These are phyloP conservation scores for Lactarius sanguifluus DNA, from an alignment of 768 basidiomycete genomes.

Conservation along the genomic window DNA sequence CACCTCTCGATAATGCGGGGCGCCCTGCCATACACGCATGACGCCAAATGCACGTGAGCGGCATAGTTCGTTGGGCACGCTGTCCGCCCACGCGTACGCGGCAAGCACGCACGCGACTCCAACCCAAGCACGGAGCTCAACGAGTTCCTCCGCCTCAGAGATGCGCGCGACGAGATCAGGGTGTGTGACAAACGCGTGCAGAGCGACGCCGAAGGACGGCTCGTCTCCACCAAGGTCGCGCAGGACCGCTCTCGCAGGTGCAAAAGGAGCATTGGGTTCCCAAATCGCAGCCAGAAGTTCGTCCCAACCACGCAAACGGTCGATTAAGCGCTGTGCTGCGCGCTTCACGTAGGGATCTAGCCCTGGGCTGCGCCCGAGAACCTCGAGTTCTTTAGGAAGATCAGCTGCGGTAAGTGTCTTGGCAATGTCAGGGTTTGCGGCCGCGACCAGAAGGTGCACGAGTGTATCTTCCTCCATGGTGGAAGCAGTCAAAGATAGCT, in stretches of 20 bases:
- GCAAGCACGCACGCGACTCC: slow-evolving; percentile 67
- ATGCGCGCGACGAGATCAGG: slow-evolving; percentile 47
- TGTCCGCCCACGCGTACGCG: slow-evolving; percentile 80
- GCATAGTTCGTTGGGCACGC: slow-evolving; percentile 61
- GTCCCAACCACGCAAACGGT: slow-evolving; percentile 58
- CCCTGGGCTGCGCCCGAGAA: slow-evolving; percentile 41
- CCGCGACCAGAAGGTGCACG: slow-evolving; percentile 59
- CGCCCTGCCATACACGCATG: slow-evolving; percentile 61
- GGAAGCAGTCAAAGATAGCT: slow-evolving; percentile 52
- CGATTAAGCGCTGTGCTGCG: slow-evolving; percentile 48
- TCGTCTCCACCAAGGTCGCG: slow-evolving; percentile 65
- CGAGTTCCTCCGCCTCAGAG: slow-evolving; percentile 39
- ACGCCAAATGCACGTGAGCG: slow-evolving; percentile 64
- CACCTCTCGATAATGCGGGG: slow-evolving; percentile 75
- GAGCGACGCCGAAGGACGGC: slow-evolving; percentile 68
- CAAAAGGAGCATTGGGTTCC: slow-evolving; percentile 53
- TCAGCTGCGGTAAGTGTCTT: slow-evolving; percentile 45
- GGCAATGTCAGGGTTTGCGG: slow-evolving; percentile 64
- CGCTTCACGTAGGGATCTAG: slow-evolving; percentile 43
- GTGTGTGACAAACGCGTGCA: slow-evolving; percentile 66
- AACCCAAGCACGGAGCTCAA: slow-evolving; percentile 65
- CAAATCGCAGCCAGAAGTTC: slow-evolving; percentile 60
- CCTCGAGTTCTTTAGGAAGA: slow-evolving; percentile 45
- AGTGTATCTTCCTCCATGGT: slow-evolving; percentile 57
- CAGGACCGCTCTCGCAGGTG: slow-evolving; percentile 48